Evolutionary conservation across 805 yeast genomes (phyloP), one percentile per base, ranked within the genome.

Genomic region (Groenewaldozyma salmanticensis): DNA sequence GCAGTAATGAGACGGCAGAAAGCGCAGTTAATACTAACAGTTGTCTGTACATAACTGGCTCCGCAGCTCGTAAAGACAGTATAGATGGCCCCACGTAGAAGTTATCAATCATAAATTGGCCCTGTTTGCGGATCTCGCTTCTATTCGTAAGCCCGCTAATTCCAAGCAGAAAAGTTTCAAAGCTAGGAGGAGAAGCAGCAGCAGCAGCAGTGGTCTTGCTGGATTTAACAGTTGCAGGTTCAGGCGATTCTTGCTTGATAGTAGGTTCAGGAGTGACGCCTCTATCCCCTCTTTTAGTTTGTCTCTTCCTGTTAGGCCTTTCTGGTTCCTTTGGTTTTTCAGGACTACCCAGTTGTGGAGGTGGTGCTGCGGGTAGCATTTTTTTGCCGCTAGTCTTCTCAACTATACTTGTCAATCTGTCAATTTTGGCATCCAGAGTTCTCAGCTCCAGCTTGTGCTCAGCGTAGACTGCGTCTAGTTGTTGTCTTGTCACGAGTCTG

Each of bases 401-500:
- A 13, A 24, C 29, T 24, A 24, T 9, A 24, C 11, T 24, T 7
- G 13, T 24, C 7, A 24, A 7, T 13, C 13, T 7, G 21, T 41
- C 47, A 13, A 44, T 41, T 24, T 34, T 34, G 27, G 34, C 34
- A 27, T 44, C 47, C 34, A 44, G 20, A 18, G 45, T 21, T 16
- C 33, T 32, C 7, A 44, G 24, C 16, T 44, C 47, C 4, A 16
- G 19, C 6, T 29, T 17, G 34, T 48, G 42, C 19, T 34, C 17
- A 5, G 20, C 32, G 2, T 38, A 38, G 27, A 39, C 20, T 2
- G 37, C 35, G 15, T 46, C 47, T 18, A 42, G 39, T 24, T 31
- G 43, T 27, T 43, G 19, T 22, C 24, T 17, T 2, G 51, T 42
- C 16, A 48, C 51, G 34, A 48, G 42, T 22, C 33, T 18, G 13